Base-by-base conservation (phyloP, 345 rosid genomes). In the Moricandia arvensis region DNA sequence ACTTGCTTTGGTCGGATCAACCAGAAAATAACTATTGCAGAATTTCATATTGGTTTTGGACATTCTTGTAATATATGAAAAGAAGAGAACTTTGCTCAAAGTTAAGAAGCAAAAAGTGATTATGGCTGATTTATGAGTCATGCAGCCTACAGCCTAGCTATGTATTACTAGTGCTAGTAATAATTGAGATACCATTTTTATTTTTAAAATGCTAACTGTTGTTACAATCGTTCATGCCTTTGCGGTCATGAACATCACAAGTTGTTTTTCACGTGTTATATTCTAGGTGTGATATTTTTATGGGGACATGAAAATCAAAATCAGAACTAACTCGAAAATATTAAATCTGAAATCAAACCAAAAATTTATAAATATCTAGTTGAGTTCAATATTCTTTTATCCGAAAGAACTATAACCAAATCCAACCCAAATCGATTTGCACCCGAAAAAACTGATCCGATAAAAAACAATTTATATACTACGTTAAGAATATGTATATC, bases 1-100 rank as follows among this genome's bases (percentile, higher is more conserved):
- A 58, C 83, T 79, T 27, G 87, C 86, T 64, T 86, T 82, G 31
- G 67, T 49, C 0, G 88, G 85, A 67, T 81, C 78, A 5, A 88
- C 71, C 15, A 43, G 49, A 43, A 43, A 43, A 43, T 43, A 43
- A 43, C 49, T 43, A 43, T 43, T 13, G 49, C 49, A 67, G 31
- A 76, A 43, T 43, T 12, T 43, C 49, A 13, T 43, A 43, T 43
- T 43, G 15, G 49, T 13, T 12, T 3, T 13, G 49, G 16, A 43
- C 49, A 43, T 12, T 43, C 49, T 43, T 13, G 49, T 16, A 43
- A 43, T 43, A 43, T 43, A 43, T 12, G 49, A 43, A 43, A 43
- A 43, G 49, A 43, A 43, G 49, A 43, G 49, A 11, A 11, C 16
- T 43, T 43, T 43, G 15, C 49, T 16, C 49, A 37, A 37, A 34